Percentiles rank a stretch among this genome's conserved stretches.
These are phyloP conservation scores for Amanita inopinata DNA, from an alignment of 768 basidiomycete genomes.

Conservation along the genomic window DNA sequence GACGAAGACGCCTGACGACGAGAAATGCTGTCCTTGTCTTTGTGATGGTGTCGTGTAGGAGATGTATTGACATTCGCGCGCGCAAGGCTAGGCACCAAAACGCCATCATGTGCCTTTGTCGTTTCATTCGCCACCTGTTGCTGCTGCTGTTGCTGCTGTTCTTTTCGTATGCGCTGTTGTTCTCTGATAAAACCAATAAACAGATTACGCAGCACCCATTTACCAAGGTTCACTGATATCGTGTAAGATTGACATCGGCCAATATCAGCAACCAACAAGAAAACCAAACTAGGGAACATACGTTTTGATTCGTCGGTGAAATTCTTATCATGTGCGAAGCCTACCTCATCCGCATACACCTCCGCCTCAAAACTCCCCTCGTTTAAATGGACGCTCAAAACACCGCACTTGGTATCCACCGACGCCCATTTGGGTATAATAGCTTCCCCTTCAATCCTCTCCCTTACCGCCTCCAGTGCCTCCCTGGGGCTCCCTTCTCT, in stretches of 20 bases:
- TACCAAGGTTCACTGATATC: conserved; percentile 91
- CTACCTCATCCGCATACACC: conserved; percentile 89
- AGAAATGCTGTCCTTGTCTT: neutral
- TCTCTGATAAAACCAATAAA: conserved; percentile 73
- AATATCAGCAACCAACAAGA: neutral
- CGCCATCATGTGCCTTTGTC: conserved; percentile 13
- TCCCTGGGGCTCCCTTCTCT: conserved; percentile 63
- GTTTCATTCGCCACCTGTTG: no score
- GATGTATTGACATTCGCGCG: conserved; percentile 10
- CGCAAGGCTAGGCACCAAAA: conserved; percentile 14
- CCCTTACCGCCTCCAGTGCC: conserved; percentile 77
- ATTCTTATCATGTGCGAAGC: conserved; percentile 47
- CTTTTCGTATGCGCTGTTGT: conserved; percentile 36
- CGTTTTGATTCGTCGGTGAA: conserved; percentile 75
- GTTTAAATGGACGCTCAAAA: conserved; percentile 78
- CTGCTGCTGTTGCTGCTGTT: no score
- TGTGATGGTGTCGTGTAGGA: neutral
- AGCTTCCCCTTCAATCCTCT: conserved; percentile 92
- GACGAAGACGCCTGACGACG: conserved; percentile 18
- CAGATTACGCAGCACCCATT: conserved; percentile 82
- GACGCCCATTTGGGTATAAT: conserved; percentile 77
- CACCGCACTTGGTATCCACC: conserved; percentile 84
- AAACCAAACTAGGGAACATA: conserved; percentile 19
- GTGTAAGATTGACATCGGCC: neutral
- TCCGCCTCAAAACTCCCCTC: conserved; percentile 92